Evolutionary conservation across 2,329 filamentous ascomycete species (phyloP).

Genomic region (Clonostachys chloroleuca): DNA sequence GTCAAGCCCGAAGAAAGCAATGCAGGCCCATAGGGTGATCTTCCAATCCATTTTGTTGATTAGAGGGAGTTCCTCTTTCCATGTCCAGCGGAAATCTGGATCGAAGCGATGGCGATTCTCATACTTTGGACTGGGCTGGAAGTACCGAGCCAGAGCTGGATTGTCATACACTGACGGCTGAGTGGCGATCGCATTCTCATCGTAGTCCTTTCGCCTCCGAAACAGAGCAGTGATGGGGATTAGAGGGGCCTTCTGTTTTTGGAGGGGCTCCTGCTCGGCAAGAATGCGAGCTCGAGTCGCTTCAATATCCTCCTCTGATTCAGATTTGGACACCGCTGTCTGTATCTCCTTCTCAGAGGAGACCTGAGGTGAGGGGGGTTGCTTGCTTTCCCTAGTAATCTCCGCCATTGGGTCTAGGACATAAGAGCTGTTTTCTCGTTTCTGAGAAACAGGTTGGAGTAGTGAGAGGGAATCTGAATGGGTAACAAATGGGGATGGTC

Average conservation of each 20-base stretch:
- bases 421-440: too few species aligned
- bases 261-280: background rate
- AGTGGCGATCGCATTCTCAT: constrained; percentile 16
- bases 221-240: background rate
- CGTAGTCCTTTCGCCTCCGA: constrained; percentile 1
- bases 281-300: background rate
- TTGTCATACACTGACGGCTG: constrained; percentile 40
- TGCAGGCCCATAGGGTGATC: constrained; percentile 43
- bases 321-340: background rate
- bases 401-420: too few species aligned
- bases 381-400: too few species aligned
- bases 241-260: background rate
- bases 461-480: too few species aligned
- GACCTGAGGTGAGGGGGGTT: too few species aligned
- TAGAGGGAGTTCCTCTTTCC: constrained; percentile 22
- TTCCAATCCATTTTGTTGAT: constrained; percentile 40
- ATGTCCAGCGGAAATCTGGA: constrained; percentile 26
- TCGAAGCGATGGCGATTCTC: constrained; percentile 31
- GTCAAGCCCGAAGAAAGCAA: constrained; percentile 34
- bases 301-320: background rate
- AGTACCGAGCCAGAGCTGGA: constrained; percentile 29
- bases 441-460: too few species aligned
- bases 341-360: background rate
- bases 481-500: too few species aligned
- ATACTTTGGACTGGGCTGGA: constrained; percentile 16